A percentile compares a stretch with the other conserved stretches of the same genome.
Conservation (phyloP, 768 basidiomycete genomes). For the Hypsizygus marmoreus region DNA sequence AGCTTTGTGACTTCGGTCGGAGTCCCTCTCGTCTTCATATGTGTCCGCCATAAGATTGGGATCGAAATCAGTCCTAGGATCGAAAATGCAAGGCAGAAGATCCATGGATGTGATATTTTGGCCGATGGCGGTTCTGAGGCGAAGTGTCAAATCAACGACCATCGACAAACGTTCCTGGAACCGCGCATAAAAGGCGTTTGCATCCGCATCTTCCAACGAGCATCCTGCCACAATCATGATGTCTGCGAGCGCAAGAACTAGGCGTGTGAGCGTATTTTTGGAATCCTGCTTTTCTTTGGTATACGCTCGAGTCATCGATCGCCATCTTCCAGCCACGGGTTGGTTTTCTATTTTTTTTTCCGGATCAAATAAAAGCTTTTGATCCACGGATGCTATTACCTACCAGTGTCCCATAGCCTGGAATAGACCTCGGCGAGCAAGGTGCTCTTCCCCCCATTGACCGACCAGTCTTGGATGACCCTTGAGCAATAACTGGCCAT, state of each 20-base stretch:
- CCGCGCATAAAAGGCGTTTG: background rate
- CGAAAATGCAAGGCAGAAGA: background rate
- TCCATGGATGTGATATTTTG: conserved; percentile 11
- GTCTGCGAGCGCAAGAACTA: background rate
- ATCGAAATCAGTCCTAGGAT: conserved; percentile 3
- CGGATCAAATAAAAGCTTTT: too few species aligned
- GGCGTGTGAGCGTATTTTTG: background rate
- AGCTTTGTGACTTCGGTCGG: background rate
- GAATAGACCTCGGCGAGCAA: conserved; percentile 11
- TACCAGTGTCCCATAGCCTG: conserved; percentile 14
- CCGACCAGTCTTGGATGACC: conserved; percentile 17
- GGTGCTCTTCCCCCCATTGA: background rate
- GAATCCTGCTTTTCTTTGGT: background rate
- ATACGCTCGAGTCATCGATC: conserved; percentile 17
- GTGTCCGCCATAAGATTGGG: conserved; percentile 10
- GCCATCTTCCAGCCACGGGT: conserved; percentile 18
- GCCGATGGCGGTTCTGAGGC: conserved; percentile 9
- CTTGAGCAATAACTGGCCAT: conserved; percentile 10
- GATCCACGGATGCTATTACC: too few species aligned
- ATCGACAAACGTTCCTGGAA: conserved; percentile 3
- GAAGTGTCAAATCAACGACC: conserved; percentile 6
- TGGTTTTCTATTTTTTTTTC: conserved; percentile 15
- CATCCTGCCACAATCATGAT: conserved; percentile 5
- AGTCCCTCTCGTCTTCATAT: conserved; percentile 2
- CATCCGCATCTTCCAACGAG: background rate